Conservation (phyloP, 352 stramenopile genomes). For the Elongisporangium senticosum region DNA sequence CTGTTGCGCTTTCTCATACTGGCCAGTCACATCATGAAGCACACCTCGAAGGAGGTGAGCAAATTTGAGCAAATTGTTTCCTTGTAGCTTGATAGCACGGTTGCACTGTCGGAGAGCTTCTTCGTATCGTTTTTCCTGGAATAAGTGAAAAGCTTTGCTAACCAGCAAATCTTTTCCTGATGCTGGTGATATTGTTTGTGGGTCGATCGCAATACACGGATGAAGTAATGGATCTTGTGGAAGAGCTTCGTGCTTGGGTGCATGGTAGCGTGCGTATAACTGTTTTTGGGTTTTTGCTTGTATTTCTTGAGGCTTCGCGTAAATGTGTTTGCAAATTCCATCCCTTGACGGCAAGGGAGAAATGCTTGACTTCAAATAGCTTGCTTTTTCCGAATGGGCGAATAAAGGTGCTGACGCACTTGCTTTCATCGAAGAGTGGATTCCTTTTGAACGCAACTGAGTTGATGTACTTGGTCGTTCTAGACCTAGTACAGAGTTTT, state of each 20-base stretch:
- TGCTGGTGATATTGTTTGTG: constrained; percentile 21
- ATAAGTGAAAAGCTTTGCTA: constrained; percentile 50
- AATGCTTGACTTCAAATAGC: neutral
- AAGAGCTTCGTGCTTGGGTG: constrained; percentile 28
- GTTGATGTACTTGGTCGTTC: constrained; percentile 4
- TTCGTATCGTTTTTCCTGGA: constrained; percentile 48
- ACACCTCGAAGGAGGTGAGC: constrained; percentile 50
- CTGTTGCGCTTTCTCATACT: constrained; percentile 34
- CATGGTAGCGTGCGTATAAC: constrained; percentile 45
- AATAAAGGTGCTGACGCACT: neutral
- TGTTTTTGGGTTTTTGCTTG: constrained; percentile 55
- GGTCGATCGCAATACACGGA: constrained; percentile 60
- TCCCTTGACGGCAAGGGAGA: constrained; percentile 45
- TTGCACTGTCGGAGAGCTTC: constrained; percentile 50
- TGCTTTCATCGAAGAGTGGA: neutral
- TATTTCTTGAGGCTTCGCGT: constrained; percentile 60
- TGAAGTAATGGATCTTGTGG: constrained; percentile 62
- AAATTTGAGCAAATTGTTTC: constrained; percentile 61
- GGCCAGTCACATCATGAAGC: constrained; percentile 43
- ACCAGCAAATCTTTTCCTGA: constrained; percentile 36
- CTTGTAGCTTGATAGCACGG: constrained; percentile 37
- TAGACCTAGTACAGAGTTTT: constrained; percentile 60
- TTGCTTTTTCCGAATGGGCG: neutral
- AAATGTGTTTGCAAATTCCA: constrained; percentile 57
- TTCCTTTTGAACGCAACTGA: neutral